Conservation (phyloP, 179 eudicot genomes). For the Silene noctiflora region DNA sequence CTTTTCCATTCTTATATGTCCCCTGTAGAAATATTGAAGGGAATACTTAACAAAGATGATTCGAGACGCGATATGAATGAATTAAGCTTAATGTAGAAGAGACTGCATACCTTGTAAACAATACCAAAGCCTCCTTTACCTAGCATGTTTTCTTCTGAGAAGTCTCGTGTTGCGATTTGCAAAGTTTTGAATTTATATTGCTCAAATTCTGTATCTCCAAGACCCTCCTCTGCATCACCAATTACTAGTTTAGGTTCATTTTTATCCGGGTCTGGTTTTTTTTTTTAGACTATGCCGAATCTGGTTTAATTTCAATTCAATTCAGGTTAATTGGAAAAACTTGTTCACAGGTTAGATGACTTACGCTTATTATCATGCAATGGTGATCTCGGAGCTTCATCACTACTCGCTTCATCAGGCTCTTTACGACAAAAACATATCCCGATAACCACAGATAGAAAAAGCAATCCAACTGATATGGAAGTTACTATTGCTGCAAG, state of each 20-base stretch:
- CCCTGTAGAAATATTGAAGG: not conserved
- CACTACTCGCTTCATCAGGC: not conserved
- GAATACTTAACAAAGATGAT: not conserved
- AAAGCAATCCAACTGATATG: not conserved
- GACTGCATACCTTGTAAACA: constrained; percentile 20
- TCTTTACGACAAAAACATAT: not conserved
- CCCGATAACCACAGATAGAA: constrained; percentile 14
- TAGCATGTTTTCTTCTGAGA: constrained; percentile 22
- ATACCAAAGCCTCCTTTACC: constrained; percentile 36
- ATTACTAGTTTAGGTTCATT: not conserved
- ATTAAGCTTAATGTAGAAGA: not conserved
- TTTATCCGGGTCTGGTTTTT: too few relatives aligned
- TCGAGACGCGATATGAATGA: not conserved
- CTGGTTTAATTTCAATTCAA: too few relatives aligned
- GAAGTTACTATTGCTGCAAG: constrained; percentile 14
- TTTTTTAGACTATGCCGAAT: too few relatives aligned
- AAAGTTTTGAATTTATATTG: constrained; percentile 29
- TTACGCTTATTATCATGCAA: not conserved
- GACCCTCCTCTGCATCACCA: not conserved
- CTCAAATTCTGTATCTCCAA: constrained; percentile 22
- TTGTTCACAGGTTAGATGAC: not conserved
- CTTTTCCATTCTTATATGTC: not conserved
- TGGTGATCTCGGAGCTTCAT: not conserved
- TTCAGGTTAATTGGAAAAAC: too few relatives aligned
- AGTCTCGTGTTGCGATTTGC: constrained; percentile 17